phyloP scores from a whole-genome alignment of 768 basidiomycete genomes.

The Boletus pseudopeckii region DNA sequence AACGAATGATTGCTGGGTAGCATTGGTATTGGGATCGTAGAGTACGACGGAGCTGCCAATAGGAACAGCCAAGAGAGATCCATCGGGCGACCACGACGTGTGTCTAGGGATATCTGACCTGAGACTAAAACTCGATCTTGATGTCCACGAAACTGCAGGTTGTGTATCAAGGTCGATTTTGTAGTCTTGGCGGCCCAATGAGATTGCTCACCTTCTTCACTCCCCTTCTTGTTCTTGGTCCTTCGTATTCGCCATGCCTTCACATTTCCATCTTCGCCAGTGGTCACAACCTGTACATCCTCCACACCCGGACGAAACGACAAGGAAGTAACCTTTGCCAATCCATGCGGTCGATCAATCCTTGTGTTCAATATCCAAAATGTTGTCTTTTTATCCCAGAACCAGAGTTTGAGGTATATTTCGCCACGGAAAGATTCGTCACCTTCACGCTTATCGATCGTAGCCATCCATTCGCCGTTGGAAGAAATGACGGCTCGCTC shows the following conservation, averaged over 20 bases:
- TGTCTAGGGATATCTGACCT: conserved; percentile 64
- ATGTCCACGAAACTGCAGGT: conserved; percentile 61
- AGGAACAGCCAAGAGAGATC: conserved; percentile 76
- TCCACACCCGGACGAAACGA: conserved; percentile 59
- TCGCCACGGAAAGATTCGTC: conserved; percentile 64
- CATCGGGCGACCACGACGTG: conserved; percentile 80
- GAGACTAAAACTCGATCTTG: conserved; percentile 67
- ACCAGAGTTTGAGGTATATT: conserved; percentile 88
- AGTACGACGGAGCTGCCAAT: conserved; percentile 65
- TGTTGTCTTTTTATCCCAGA: conserved; percentile 63
- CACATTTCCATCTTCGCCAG: conserved; percentile 69
- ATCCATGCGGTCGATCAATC: conserved; percentile 83
- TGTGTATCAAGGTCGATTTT: not conserved
- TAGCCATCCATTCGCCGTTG: conserved; percentile 88
- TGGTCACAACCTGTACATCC: conserved; percentile 58
- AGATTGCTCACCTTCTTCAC: conserved; percentile 47
- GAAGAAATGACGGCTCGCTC: conserved; percentile 64
- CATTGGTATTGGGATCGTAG: conserved; percentile 66
- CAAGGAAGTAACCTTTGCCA: conserved; percentile 55
- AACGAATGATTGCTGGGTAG: conserved; percentile 56
- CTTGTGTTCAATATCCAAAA: conserved; percentile 82
- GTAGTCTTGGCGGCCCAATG: not conserved
- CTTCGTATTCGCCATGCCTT: conserved; percentile 76
- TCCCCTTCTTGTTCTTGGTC: conserved; percentile 43
- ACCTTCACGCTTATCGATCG: conserved; percentile 71